Conservation (phyloP, 1,284 basidiomycete genomes). For the Ustilago hordei region DNA sequence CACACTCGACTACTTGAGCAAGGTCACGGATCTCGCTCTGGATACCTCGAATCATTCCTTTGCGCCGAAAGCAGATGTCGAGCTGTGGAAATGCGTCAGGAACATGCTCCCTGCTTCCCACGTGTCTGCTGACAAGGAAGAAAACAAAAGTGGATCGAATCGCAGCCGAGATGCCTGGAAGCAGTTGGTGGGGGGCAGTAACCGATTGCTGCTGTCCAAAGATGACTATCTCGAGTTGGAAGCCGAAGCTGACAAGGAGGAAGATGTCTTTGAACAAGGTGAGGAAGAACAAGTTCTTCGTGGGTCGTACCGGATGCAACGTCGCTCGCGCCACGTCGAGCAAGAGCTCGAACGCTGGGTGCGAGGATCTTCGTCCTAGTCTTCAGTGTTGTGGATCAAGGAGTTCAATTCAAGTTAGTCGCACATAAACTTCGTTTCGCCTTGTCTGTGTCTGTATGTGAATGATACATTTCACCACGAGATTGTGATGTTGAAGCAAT, state of each 20-base stretch:
- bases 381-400: not conserved
- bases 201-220: constrained; percentile 25
- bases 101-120: constrained; percentile 17
- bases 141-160: not conserved
- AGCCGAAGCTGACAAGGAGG: constrained; percentile 18
- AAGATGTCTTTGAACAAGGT: constrained; percentile 6
- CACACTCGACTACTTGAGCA: constrained; percentile 3
- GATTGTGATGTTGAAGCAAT: too few species aligned
- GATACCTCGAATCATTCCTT: constrained; percentile 33
- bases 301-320: constrained; percentile 23
- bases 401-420: not conserved
- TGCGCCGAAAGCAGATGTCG: constrained; percentile 34
- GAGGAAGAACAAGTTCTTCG: not conserved
- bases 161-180: not conserved
- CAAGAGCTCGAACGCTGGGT: constrained; percentile 48
- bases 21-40: constrained; percentile 17
- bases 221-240: constrained; percentile 36
- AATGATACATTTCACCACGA: too few species aligned
- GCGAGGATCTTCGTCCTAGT: constrained; percentile 24
- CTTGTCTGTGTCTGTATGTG: too few species aligned
- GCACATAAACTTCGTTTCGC: too few species aligned
- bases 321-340: constrained; percentile 43
- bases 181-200: constrained; percentile 10
- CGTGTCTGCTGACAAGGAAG: not conserved
- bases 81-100: constrained; percentile 34